phyloP scores from a whole-genome alignment of 805 yeast species.

The Candida xiaguanensis region DNA sequence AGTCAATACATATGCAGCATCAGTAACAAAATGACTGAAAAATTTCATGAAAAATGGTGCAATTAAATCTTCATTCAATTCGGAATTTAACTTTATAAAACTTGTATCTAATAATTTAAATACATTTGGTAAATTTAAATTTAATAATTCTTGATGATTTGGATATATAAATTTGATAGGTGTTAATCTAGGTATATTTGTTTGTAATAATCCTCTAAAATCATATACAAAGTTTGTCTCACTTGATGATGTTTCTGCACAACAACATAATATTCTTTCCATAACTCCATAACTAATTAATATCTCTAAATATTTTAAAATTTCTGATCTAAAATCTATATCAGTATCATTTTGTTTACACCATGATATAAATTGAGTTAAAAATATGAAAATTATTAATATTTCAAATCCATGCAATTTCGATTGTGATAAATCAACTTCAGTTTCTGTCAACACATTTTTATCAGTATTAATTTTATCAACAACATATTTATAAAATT shows the following conservation, averaged over 20 bases:
- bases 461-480: slow-evolving; percentile 20
- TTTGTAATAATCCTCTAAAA: slow-evolving; percentile 62
- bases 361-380: slow-evolving; percentile 63
- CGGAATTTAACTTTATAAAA: slow-evolving; percentile 15
- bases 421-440: slow-evolving; percentile 30
- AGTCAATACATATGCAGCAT: slow-evolving; percentile 64
- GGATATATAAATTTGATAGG: slow-evolving; percentile 53
- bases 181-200: slow-evolving; percentile 55
- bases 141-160: slow-evolving; percentile 31
- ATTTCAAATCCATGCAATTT: slow-evolving; percentile 35
- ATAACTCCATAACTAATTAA: slow-evolving; percentile 65
- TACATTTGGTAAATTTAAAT: slow-evolving; percentile 29
- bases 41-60: slow-evolving; percentile 47
- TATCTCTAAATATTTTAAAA: slow-evolving; percentile 56
- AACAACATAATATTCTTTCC: slow-evolving; percentile 59
- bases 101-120: slow-evolving; percentile 26
- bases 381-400: slow-evolving; percentile 45
- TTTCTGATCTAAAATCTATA: slow-evolving; percentile 50
- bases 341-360: slow-evolving; percentile 50
- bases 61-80: slow-evolving; percentile 25
- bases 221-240: slow-evolving; percentile 51
- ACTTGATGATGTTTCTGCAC: slow-evolving; percentile 52
- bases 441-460: slow-evolving; percentile 10
- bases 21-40: slow-evolving; percentile 52
- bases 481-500: slow-evolving; percentile 40